Evolutionary conservation across 441 rosid species (phyloP).

Genomic region (Mallotus japonicus): DNA sequence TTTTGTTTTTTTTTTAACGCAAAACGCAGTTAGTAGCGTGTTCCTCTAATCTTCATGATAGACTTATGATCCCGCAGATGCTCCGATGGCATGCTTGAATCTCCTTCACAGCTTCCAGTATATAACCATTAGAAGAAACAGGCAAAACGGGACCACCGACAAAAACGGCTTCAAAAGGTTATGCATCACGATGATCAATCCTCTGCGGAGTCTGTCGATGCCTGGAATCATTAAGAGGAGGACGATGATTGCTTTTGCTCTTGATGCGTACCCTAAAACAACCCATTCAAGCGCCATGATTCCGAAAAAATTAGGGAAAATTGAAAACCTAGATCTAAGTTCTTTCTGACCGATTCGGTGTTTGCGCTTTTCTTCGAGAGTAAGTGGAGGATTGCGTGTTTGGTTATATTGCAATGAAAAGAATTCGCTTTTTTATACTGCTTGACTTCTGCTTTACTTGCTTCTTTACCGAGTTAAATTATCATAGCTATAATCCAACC

Average conservation of each 20-base stretch:
- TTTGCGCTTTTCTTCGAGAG: conserved; percentile 8
- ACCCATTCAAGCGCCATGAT: conserved; percentile 97
- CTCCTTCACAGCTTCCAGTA: conserved; percentile 85
- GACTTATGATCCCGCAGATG: conserved; percentile 93
- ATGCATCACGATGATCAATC: conserved; percentile 76
- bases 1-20: too few species aligned
- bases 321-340: conserved; percentile 21
- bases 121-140: conserved; percentile 84
- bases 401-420: too few species aligned
- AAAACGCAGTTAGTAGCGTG: conserved; percentile 71
- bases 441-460: too few species aligned
- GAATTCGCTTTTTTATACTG: too few species aligned
- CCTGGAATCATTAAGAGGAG: conserved; percentile 83
- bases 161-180: conserved; percentile 86
- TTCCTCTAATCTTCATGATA: conserved; percentile 89
- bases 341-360: too few species aligned
- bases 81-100: conserved; percentile 74
- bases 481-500: not conserved
- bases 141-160: conserved; percentile 87
- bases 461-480: not conserved
- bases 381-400: not conserved
- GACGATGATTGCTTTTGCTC: conserved; percentile 89
- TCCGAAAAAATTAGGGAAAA: not conserved
- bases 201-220: conserved; percentile 73
- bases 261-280: conserved; percentile 84